These are phyloP conservation scores for Phytophthora pluvialis DNA, from an alignment of 352 stramenopile genomes.

Conservation along the genomic window DNA sequence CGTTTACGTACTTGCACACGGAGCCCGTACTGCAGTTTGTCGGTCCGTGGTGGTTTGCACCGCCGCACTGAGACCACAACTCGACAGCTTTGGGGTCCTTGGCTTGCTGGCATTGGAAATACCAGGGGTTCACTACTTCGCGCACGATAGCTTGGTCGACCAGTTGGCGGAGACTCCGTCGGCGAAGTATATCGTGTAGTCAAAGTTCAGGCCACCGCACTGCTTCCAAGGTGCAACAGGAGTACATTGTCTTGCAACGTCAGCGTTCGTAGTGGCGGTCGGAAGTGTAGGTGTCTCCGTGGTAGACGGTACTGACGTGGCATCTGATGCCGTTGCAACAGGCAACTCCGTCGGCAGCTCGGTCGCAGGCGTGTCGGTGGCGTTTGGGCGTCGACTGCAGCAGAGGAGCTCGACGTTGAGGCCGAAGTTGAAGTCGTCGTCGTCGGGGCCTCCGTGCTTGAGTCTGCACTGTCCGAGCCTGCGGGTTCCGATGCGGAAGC, in stretches of 20 bases:
- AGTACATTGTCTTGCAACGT: background rate
- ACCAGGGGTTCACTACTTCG: slow-evolving; percentile 45
- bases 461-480: no score
- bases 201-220: slow-evolving; percentile 38
- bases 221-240: slow-evolving; percentile 31
- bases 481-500: background rate
- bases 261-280: background rate
- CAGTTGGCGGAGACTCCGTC: slow-evolving; percentile 15
- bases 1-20: slow-evolving; percentile 38
- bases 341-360: background rate
- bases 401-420: background rate
- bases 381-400: background rate
- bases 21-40: slow-evolving; percentile 28
- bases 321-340: no score
- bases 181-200: slow-evolving; percentile 36
- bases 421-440: background rate
- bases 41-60: slow-evolving; percentile 17
- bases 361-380: background rate
- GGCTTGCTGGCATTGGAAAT: slow-evolving; percentile 40
- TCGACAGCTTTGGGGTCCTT: slow-evolving; percentile 17
- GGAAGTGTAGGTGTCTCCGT: background rate
- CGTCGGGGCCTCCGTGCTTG: background rate
- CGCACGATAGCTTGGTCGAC: slow-evolving; percentile 35
- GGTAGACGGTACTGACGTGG: background rate
- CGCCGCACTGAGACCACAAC: slow-evolving; percentile 40